Base-by-base conservation (phyloP, 1,284 basidiomycete genomes). In the Cutaneotrichosporon arboriforme region DNA sequence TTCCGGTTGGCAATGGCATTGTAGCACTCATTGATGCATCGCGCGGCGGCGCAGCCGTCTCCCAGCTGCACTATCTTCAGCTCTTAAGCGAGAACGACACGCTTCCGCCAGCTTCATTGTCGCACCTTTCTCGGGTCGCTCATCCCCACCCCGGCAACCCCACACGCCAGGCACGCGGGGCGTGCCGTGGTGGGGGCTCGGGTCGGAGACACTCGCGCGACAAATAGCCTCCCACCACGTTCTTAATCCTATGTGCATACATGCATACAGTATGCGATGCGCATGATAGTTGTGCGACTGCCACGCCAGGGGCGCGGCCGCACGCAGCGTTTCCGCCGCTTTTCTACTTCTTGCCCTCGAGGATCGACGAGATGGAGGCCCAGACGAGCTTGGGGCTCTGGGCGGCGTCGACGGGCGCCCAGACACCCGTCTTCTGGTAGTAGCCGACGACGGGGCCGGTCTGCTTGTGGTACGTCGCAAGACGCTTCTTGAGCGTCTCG, bases 361-460 rank as follows among this genome's bases (percentile, higher is more conserved):
- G 55, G 62, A 68, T 70, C 41, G 52, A 50, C 31, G 51, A 55
- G 64, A 97, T 77, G 75, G 83, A 84, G 61, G 87, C 84, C 93
- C 93, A 97, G 23, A 97, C 93, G 55, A 96, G 81, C 58, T 80
- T 82, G 15, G 94, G 94, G 40, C 85, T 83, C 78, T 97, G 94
- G 23, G 92, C 87, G 54, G 92, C 94, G 71, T 98, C 94, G 61
- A 98, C 82, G 41, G 86, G 86, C 51, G 81, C 79, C 90, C 90
- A 94, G 49, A 94, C 81, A 46, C 88, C 87, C 68, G 90, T 87
- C 64, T 82, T 81, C 76, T 87, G 88, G 83, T 98, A 98, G 80
- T 96, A 97, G 50, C 90, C 90, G n/a, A 92, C 88, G 23, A 98
- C 94, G 31, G 93, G 92, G 4, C 86, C 87, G 20, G 94, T 98